Evolutionary conservation across 2,329 filamentous ascomycete species (phyloP).

Genomic region (Aciculosporium take): DNA sequence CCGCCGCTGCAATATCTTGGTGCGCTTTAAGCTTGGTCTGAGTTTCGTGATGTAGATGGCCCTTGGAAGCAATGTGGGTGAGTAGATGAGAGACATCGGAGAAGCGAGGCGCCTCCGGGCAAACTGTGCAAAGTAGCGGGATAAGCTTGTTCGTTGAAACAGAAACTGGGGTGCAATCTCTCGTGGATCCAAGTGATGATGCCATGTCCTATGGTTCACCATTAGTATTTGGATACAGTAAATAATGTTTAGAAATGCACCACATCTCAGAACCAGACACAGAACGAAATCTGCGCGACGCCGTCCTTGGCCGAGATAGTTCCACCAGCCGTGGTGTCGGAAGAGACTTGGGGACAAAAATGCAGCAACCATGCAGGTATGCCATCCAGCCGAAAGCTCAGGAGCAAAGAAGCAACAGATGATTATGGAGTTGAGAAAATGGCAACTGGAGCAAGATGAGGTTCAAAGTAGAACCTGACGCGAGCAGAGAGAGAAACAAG

Average conservation of each 20-base stretch:
- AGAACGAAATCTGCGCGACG: constrained; percentile 1
- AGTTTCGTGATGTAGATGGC: constrained; percentile 75
- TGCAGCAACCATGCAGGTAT: constrained; percentile 13
- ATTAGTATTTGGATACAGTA: constrained; percentile 10
- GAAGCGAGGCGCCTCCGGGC: constrained; percentile 64
- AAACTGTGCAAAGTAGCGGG: constrained; percentile 69
- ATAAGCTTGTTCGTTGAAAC: constrained; percentile 27
- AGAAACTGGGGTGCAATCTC: constrained; percentile 10
- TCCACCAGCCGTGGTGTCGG: neutral
- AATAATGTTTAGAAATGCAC: constrained; percentile 4
- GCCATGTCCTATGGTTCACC: constrained; percentile 23
- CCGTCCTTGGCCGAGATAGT: neutral
- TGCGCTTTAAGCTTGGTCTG: constrained; percentile 61
- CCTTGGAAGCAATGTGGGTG: constrained; percentile 84
- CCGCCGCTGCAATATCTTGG: constrained; percentile 49
- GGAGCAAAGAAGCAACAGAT: constrained; percentile 14
- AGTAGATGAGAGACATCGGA: constrained; percentile 85
- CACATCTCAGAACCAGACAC: constrained; percentile 2
- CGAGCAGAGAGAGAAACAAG: constrained; percentile 3
- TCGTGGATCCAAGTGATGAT: constrained; percentile 13
- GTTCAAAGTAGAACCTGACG: constrained; percentile 5
- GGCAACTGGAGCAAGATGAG: constrained; percentile 11
- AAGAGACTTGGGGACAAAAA: constrained; percentile 10
- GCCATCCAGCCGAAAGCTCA: constrained; percentile 4
- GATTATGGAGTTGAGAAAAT: constrained; percentile 10